phyloP scores from a whole-genome alignment of 768 basidiomycete genomes.

The Lactarius akahatsu region DNA sequence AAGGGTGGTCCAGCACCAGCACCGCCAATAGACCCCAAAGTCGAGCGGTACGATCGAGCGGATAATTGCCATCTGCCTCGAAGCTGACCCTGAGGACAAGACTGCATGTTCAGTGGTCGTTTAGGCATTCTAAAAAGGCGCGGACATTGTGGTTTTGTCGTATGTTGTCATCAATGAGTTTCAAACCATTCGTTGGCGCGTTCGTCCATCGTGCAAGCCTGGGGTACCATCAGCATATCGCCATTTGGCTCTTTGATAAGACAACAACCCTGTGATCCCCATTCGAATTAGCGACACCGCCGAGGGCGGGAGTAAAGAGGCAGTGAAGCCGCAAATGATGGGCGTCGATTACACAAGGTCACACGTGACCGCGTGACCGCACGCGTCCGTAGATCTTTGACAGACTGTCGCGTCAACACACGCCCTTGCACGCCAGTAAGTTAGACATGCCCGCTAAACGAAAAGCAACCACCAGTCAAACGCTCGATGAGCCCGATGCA shows the following conservation, averaged over 20 bases:
- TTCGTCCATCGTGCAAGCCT: slow-evolving; percentile 83
- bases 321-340: neutral
- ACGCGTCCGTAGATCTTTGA: neutral
- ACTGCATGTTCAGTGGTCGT: slow-evolving; percentile 29
- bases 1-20: slow-evolving; percentile 47
- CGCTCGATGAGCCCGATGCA: slow-evolving; percentile 25
- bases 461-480: slow-evolving; percentile 29
- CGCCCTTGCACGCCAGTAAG: neutral
- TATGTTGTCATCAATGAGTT: slow-evolving; percentile 69
- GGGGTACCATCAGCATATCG: neutral
- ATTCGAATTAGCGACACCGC: slow-evolving; percentile 9
- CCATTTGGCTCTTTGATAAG: neutral
- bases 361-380: slow-evolving; percentile 12
- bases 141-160: slow-evolving; percentile 64
- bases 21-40: slow-evolving; percentile 56
- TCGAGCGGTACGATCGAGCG: slow-evolving; percentile 72
- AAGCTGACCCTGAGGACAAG: slow-evolving; percentile 49
- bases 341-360: neutral
- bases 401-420: neutral
- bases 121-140: slow-evolving; percentile 24
- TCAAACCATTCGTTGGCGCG: slow-evolving; percentile 70
- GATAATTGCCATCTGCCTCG: slow-evolving; percentile 68
- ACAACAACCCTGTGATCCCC: slow-evolving; percentile 29
- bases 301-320: neutral
- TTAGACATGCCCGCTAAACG: slow-evolving; percentile 37